These are phyloP conservation scores for Juglanconis sp. DNA, from an alignment of 2,329 filamentous ascomycete species.

Conservation along the genomic window DNA sequence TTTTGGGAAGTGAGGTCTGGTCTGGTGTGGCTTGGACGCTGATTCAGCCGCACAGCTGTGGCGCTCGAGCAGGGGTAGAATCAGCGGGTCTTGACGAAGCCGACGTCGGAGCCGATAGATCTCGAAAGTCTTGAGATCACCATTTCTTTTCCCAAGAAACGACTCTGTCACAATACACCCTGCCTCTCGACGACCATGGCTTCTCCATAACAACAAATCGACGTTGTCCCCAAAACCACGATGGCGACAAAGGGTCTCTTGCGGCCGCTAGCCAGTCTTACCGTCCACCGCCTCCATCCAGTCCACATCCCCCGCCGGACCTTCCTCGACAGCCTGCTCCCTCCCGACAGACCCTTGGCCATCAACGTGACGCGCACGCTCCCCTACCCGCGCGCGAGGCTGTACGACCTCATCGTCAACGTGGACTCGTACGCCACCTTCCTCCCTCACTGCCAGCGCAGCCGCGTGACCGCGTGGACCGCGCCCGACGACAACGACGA, in stretches of 20 bases:
- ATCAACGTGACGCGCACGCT: constrained; percentile 72
- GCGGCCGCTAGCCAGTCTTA: constrained; percentile 6
- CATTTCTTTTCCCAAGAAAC: background rate
- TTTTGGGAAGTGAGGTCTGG: background rate
- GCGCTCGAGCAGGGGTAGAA: background rate
- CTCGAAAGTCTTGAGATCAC: constrained; percentile 10
- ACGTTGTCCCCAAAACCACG: background rate
- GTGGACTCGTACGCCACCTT: constrained; percentile 80
- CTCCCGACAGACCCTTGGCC: constrained; percentile 48
- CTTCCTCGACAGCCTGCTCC: constrained; percentile 19
- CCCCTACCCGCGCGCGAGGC: constrained; percentile 64
- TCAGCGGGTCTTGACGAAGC: constrained; percentile 3
- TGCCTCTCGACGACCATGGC: background rate
- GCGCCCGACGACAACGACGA: constrained; percentile 40
- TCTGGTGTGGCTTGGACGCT: constrained; percentile 2
- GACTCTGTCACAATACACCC: background rate
- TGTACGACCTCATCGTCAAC: constrained; percentile 87
- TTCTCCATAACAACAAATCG: background rate
- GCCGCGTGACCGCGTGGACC: constrained; percentile 74
- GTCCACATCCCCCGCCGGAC: constrained; percentile 8
- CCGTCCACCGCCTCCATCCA: background rate
- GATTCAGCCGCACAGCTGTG: background rate
- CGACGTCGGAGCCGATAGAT: constrained; percentile 16
- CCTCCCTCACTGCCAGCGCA: constrained; percentile 84
- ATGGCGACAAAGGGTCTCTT: constrained; percentile 15